These are phyloP conservation scores for Pouteria campechiana DNA, from an alignment of 179 eudicot genomes.

Conservation along the genomic window DNA sequence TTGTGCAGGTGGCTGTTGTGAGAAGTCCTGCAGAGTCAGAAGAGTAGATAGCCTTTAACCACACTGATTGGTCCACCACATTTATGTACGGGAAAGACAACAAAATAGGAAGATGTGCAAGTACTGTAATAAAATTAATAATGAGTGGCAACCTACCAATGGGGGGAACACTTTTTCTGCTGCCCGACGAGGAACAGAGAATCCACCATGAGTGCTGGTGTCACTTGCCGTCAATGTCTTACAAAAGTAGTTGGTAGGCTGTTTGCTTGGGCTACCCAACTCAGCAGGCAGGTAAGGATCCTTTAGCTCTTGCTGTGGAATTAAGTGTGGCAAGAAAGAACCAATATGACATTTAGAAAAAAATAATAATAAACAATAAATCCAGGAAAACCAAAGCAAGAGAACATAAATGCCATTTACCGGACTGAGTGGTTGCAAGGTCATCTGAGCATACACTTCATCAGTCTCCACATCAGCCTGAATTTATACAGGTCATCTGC, in stretches of 20 bases:
- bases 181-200: conserved; percentile 70
- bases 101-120: too few relatives aligned
- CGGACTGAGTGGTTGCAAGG: conserved; percentile 42
- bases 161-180: conserved; percentile 77
- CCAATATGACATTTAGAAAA: background rate
- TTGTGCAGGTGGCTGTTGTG: conserved; percentile 52
- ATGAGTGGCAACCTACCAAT: conserved; percentile 23
- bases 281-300: conserved; percentile 53
- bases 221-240: conserved; percentile 71
- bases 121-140: too few relatives aligned
- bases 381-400: background rate
- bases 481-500: too few relatives aligned
- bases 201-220: conserved; percentile 73
- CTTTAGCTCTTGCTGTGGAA: conserved; percentile 65
- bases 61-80: too few relatives aligned
- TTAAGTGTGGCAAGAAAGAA: too few relatives aligned
- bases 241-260: conserved; percentile 63
- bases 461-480: conserved; percentile 61
- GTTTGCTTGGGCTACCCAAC: conserved; percentile 53
- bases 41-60: too few relatives aligned
- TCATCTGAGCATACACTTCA: conserved; percentile 61
- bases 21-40: conserved; percentile 40
- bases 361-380: background rate
- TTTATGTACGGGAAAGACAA: too few relatives aligned
- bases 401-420: conserved; percentile 16